Evolutionary conservation across 2,329 filamentous ascomycete species (phyloP).

Genomic region (Paecilomyces formosus): DNA sequence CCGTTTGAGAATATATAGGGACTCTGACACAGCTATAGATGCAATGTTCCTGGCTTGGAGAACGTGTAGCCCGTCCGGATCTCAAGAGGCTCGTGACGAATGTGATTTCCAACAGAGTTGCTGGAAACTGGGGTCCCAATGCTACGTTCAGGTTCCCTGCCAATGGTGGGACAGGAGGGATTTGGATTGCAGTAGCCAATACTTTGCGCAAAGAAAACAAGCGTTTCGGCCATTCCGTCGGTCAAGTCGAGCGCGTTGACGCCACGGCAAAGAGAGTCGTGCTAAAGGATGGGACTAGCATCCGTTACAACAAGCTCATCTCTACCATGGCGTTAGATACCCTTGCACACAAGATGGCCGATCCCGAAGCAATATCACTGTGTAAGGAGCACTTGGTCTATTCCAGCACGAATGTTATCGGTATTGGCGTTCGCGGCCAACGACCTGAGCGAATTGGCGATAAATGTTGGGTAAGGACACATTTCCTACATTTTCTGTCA

Average conservation of each 20-base stretch:
- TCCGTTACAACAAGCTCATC: slow-evolving; percentile 87
- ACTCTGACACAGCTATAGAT: slow-evolving; percentile 52
- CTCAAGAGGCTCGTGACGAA: slow-evolving; percentile 91
- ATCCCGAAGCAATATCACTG: slow-evolving; percentile 65
- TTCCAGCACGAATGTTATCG: slow-evolving; percentile 94
- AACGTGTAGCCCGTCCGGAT: slow-evolving; percentile 95
- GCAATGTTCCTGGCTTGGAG: slow-evolving; percentile 97
- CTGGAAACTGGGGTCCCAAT: slow-evolving; percentile 97
- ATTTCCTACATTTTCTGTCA: not conserved
- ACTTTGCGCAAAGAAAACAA: slow-evolving; percentile 89
- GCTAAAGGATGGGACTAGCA: slow-evolving; percentile 74
- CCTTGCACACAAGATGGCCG: slow-evolving; percentile 77
- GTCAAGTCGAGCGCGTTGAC: slow-evolving; percentile 61
- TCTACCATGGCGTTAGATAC: slow-evolving; percentile 94
- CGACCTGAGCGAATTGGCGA: slow-evolving; percentile 95
- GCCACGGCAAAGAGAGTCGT: slow-evolving; percentile 75
- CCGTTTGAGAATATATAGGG: too few relatives aligned
- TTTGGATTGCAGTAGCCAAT: slow-evolving; percentile 95
- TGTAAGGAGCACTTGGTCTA: slow-evolving; percentile 84
- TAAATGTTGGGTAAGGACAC: slow-evolving; percentile 80
- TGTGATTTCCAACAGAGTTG: slow-evolving; percentile 90
- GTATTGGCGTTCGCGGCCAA: slow-evolving; percentile 84
- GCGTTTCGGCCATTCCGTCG: slow-evolving; percentile 76
- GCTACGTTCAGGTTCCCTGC: slow-evolving; percentile 98
- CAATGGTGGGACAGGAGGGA: slow-evolving; percentile 89